Conservation (phyloP, 1,284 basidiomycete genomes). For the Apiotrichum sp. region DNA sequence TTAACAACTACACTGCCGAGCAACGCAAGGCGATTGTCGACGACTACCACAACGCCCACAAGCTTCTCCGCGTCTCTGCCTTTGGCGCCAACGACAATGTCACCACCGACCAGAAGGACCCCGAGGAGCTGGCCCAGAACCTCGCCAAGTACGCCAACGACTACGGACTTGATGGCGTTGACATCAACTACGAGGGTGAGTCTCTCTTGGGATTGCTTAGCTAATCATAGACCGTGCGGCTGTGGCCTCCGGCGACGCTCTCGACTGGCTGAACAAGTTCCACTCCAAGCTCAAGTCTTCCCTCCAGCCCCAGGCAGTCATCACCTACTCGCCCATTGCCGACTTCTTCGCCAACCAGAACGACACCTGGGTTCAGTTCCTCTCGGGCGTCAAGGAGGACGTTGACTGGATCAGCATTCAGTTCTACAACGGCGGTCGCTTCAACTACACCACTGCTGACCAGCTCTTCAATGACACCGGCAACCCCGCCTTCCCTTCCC, state of each 20-base stretch:
- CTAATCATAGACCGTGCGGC: conserved; percentile 8
- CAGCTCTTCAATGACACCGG: neutral
- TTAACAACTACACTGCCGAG: neutral
- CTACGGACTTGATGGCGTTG: conserved; percentile 47
- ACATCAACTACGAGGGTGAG: conserved; percentile 45
- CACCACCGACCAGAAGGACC: conserved; percentile 27
- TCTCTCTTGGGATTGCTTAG: no score
- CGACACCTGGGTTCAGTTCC: neutral
- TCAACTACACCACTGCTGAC: neutral
- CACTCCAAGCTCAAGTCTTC: conserved; percentile 19
- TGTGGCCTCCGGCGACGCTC: conserved; percentile 5
- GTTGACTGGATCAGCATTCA: neutral
- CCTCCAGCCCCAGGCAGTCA: conserved; percentile 8
- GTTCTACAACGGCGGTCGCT: conserved; percentile 1
- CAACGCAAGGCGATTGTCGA: conserved; percentile 16
- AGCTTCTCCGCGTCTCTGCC: conserved; percentile 39
- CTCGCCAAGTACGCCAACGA: conserved; percentile 32
- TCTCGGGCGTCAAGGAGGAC: neutral
- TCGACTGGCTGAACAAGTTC: conserved; percentile 26
- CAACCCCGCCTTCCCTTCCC: neutral
- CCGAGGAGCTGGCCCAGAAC: conserved; percentile 20
- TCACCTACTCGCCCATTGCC: neutral
- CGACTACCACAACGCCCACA: conserved; percentile 37
- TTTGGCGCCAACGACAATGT: conserved; percentile 39
- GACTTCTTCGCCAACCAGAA: neutral